A percentile compares a stretch with the other conserved stretches of the same genome.
Conservation (phyloP, 805 yeast genomes). For the Diddensiella caesifluorescens region DNA sequence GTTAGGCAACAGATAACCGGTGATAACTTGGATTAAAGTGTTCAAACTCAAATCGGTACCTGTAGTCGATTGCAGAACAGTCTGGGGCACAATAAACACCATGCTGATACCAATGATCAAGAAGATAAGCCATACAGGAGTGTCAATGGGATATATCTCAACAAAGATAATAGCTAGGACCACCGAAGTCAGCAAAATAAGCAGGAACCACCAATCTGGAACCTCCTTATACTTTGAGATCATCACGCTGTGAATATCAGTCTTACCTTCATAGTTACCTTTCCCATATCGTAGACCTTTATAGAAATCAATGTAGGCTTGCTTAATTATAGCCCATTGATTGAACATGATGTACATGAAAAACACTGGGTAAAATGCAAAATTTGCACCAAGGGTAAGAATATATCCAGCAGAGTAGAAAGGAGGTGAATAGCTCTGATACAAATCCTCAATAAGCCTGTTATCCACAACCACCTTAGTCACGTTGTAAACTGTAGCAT, state of each 20-base stretch:
- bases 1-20: slow-evolving; percentile 63
- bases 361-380: slow-evolving; percentile 52
- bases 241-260: slow-evolving; percentile 19
- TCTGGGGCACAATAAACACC: slow-evolving; percentile 56
- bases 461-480: slow-evolving; percentile 38
- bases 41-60: slow-evolving; percentile 53
- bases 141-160: slow-evolving; percentile 21
- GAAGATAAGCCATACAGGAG: slow-evolving; percentile 50
- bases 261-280: slow-evolving; percentile 11
- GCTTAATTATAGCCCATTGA: slow-evolving; percentile 15
- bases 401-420: slow-evolving; percentile 50
- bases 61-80: slow-evolving; percentile 57
- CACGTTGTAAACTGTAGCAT: slow-evolving; percentile 46
- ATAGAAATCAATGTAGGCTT: slow-evolving; percentile 14
- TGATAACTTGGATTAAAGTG: slow-evolving; percentile 57
- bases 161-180: slow-evolving; percentile 24
- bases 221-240: slow-evolving; percentile 49
- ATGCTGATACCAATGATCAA: slow-evolving; percentile 50
- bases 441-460: slow-evolving; percentile 37
- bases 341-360: slow-evolving; percentile 36
- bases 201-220: slow-evolving; percentile 67
- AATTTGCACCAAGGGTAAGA: slow-evolving; percentile 48
- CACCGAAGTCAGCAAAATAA: slow-evolving; percentile 41
- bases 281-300: slow-evolving; percentile 11
- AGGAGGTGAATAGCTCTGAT: slow-evolving; percentile 61